Evolutionary conservation across 2,329 filamentous ascomycete genomes (phyloP).

Genomic region (Trichoderma oligosporum): DNA sequence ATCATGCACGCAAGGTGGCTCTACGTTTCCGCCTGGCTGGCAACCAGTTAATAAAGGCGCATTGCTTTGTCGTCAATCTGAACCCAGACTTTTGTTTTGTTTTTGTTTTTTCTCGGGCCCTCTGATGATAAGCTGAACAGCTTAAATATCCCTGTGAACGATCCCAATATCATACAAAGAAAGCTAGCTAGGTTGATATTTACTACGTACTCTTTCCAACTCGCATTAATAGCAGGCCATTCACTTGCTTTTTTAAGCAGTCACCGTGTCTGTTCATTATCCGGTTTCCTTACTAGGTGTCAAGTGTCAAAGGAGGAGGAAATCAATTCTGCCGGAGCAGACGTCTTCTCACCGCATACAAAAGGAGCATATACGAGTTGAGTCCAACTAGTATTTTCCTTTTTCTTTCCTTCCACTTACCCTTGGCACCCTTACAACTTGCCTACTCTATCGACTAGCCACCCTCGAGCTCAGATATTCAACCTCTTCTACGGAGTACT

Average conservation of each 20-base stretch:
- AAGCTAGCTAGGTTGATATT: too few relatives aligned
- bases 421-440: not conserved
- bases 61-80: not conserved
- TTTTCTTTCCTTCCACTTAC: not conserved
- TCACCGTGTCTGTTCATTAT: not conserved
- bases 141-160: not conserved
- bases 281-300: not conserved
- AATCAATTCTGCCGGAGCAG: constrained; percentile 9
- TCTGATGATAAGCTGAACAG: not conserved
- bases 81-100: not conserved
- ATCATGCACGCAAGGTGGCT: not conserved
- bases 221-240: not conserved
- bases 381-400: not conserved
- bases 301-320: not conserved
- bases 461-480: not conserved
- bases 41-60: not conserved
- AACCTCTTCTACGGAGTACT: not conserved
- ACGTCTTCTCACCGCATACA: constrained; percentile 9
- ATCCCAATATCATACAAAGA: too few relatives aligned
- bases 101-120: too few relatives aligned
- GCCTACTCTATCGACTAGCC: not conserved
- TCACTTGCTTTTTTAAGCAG: not conserved
- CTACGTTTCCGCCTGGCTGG: not conserved
- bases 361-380: not conserved
- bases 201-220: too few relatives aligned